Evolutionary conservation across 495 filamentous ascomycete genomes (phyloP).

Genomic region (Neurospora sp.): DNA sequence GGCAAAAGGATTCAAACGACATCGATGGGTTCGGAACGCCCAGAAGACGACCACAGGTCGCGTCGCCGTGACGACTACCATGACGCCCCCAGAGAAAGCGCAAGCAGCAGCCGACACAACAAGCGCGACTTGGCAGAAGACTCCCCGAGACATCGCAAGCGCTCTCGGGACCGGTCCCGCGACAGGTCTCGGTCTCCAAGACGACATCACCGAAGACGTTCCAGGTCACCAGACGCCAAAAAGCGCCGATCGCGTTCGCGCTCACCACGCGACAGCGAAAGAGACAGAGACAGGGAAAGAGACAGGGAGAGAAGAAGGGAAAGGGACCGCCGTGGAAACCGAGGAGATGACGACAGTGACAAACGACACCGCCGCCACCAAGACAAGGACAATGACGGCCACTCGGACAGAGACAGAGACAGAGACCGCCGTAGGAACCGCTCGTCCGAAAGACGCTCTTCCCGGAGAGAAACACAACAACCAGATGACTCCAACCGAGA

Average conservation of each 20-base stretch:
- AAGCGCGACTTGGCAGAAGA: slow-evolving; percentile 8
- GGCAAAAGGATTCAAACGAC: neutral
- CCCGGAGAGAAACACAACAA: neutral
- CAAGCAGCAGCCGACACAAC: slow-evolving; percentile 3
- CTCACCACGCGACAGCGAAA: slow-evolving; percentile 6
- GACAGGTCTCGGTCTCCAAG: slow-evolving; percentile 16
- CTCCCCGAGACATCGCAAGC: slow-evolving; percentile 9
- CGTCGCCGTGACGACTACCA: slow-evolving; percentile 10
- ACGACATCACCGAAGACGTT: slow-evolving; percentile 22
- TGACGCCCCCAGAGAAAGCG: neutral
- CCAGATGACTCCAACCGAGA: slow-evolving; percentile 10
- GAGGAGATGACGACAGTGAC: slow-evolving; percentile 3
- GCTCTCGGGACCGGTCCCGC: slow-evolving; percentile 13
- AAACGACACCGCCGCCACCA: neutral
- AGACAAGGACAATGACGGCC: neutral
- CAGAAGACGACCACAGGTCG: slow-evolving; percentile 7
- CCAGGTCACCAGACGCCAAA: slow-evolving; percentile 24
- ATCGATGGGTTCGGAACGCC: slow-evolving; percentile 12
- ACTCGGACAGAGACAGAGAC: slow-evolving; percentile 2
- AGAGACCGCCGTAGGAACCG: slow-evolving; percentile 1
- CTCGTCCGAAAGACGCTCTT: slow-evolving; percentile 1
- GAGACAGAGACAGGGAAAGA: slow-evolving; percentile 8
- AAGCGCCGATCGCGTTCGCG: slow-evolving; percentile 22
- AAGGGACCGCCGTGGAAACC: neutral
- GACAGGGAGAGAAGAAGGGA: slow-evolving; percentile 7